Evolutionary conservation across 2,329 filamentous ascomycete species (phyloP).

Genomic region (Colletotrichum spaethianum): DNA sequence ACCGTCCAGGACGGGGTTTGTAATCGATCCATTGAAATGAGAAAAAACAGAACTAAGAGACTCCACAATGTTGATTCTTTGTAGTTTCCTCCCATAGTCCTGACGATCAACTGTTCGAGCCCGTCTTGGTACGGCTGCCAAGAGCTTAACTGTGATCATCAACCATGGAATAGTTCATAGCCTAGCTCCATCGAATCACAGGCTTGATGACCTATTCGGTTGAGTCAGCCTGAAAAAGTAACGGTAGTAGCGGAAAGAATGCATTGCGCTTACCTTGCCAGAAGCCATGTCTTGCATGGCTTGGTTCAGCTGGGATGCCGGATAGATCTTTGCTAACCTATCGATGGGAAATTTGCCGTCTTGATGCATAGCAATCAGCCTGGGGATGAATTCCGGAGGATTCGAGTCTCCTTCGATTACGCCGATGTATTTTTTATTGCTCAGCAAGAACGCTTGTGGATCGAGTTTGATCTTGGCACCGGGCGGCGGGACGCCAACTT

Average conservation of each 20-base stretch:
- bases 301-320: slow-evolving; percentile 21
- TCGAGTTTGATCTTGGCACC: slow-evolving; percentile 29
- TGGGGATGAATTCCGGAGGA: slow-evolving; percentile 28
- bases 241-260: no score
- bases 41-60: no score
- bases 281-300: slow-evolving; percentile 33
- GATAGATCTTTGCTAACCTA: slow-evolving; percentile 4
- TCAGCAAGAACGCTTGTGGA: slow-evolving; percentile 25
- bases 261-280: slow-evolving; percentile 3
- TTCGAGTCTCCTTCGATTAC: slow-evolving; percentile 27
- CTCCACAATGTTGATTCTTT: neutral
- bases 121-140: no score
- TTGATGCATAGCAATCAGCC: slow-evolving; percentile 27
- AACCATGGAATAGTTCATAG: no score
- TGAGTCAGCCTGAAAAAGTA: neutral
- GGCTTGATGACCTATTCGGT: slow-evolving; percentile 22
- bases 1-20: no score
- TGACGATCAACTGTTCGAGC: neutral
- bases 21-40: neutral
- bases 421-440: slow-evolving; percentile 26
- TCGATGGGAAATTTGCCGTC: slow-evolving; percentile 34
- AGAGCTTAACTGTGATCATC: neutral
- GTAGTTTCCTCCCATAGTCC: no score
- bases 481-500: slow-evolving; percentile 31
- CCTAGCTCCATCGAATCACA: slow-evolving; percentile 20